Base-by-base conservation (phyloP, 2,329 filamentous ascomycete species). In the Cadophora sp. region DNA sequence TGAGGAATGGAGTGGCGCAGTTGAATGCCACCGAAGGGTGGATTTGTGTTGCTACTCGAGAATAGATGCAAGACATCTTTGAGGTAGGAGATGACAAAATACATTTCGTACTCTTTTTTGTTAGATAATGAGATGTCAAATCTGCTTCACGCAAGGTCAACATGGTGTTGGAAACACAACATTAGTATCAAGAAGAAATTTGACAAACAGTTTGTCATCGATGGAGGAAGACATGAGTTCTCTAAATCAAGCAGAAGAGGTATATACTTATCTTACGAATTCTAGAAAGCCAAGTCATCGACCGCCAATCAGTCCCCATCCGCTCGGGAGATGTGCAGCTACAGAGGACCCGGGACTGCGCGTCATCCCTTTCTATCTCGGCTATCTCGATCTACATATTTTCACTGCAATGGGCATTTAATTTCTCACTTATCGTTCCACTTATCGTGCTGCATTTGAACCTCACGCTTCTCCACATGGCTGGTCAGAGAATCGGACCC, bases 1-100 rank as follows among this genome's bases (percentile, higher is more conserved):
- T 14, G 58, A 62, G 64, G 64, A 66, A 66, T 66, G 64, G 22
- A 46, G 62, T 56, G 58, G 64, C 61, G 61, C 29, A n/a, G 34
- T n/a, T 24, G 12, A 59, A 59, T 40, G 31, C 34, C 56, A 40
- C 31, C 56, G 31, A 8, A 11, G n/a, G 12, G 34, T 59, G 22
- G 31, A 24, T 16, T 59, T 24, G 43, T 22, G 43, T 48, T 22
- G 50, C 4, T 27, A 29, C 58, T 46, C 40, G 59, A 50, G 59
- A 50, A 50, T 59, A 34, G 22, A 43, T 26, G 34, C 56, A 43
- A 59, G 56, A 59, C 56, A 59, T 59, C 31, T 4, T 43, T 43
- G 34, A 24, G 12, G 14, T n/a, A 6, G 24, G 51, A 55, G 43
- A 22, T 22, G 12, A 3, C 26, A 27, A 55, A 31, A 8, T 31